Percentiles rank a stretch among this genome's conserved stretches.
phyloP scores from a whole-genome alignment of 202 grass and related monocot genomes.

The Hordeum pubiflorum region DNA sequence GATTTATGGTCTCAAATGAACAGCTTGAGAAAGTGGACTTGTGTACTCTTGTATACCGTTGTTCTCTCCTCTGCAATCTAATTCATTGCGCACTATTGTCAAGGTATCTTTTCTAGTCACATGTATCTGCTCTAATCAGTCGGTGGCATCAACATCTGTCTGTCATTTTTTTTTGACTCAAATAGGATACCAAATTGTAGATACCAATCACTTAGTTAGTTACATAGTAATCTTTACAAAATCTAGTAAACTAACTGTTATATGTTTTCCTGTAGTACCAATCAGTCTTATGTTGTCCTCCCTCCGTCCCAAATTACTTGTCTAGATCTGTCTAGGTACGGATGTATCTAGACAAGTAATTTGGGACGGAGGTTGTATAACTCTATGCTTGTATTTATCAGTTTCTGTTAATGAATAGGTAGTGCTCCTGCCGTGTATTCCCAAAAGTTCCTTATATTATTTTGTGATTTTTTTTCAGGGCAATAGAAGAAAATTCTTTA shows the following conservation, averaged over 20 bases:
- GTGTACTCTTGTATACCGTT: slow-evolving; percentile 55
- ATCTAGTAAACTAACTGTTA: neutral
- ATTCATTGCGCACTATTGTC: slow-evolving; percentile 51
- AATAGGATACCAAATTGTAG: neutral
- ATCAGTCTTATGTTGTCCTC: neutral
- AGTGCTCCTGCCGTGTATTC: neutral
- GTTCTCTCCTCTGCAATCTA: slow-evolving; percentile 79
- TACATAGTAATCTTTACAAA: neutral
- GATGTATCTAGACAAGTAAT: too few relatives aligned
- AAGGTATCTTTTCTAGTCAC: slow-evolving; percentile 46
- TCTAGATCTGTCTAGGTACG: too few relatives aligned
- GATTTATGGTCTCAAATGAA: slow-evolving; percentile 43
- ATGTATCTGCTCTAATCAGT: slow-evolving; percentile 2
- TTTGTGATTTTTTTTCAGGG: slow-evolving; percentile 39
- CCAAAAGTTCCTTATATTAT: neutral
- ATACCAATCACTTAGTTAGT: neutral
- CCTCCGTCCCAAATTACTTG: too few relatives aligned
- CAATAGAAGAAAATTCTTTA: slow-evolving; percentile 50
- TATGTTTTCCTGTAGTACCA: neutral
- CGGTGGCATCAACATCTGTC: neutral
- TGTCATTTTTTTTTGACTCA: neutral
- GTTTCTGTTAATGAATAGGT: neutral
- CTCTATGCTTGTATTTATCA: neutral
- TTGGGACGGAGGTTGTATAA: neutral
- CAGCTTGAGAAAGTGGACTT: slow-evolving; percentile 45